These are phyloP conservation scores for Sporothrix brunneoviolacea DNA, from an alignment of 2,329 filamentous ascomycete species.

Conservation along the genomic window DNA sequence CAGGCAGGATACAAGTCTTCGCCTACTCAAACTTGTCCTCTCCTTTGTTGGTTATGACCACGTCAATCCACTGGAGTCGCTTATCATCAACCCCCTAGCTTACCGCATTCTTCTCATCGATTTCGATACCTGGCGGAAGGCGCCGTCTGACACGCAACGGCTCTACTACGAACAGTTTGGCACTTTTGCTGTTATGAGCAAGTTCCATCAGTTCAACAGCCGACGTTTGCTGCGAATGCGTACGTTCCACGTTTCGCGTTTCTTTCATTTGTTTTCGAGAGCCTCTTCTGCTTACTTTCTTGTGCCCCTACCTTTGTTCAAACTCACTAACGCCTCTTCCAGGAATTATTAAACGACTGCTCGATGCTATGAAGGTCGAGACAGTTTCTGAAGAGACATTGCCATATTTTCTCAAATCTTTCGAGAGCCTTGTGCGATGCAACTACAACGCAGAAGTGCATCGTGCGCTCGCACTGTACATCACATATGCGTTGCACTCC, in stretches of 20 bases:
- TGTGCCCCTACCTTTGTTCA: no score
- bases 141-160: constrained; percentile 68
- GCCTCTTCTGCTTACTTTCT: no score
- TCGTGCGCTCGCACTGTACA: constrained; percentile 79
- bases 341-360: constrained; percentile 84
- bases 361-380: constrained; percentile 87
- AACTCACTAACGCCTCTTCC: not conserved
- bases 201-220: constrained; percentile 86
- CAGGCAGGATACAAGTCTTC: constrained; percentile 48
- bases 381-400: constrained; percentile 65
- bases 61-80: constrained; percentile 71
- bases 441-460: constrained; percentile 80
- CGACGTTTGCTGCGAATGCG: constrained; percentile 83
- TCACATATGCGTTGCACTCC: constrained; percentile 79
- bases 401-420: constrained; percentile 68
- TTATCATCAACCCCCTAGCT: constrained; percentile 91
- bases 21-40: constrained; percentile 70
- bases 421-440: constrained; percentile 71
- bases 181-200: constrained; percentile 82
- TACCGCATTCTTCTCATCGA: constrained; percentile 90
- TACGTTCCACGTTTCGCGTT: constrained; percentile 46
- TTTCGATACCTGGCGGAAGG: constrained; percentile 84
- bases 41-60: constrained; percentile 85
- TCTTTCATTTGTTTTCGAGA: not conserved
- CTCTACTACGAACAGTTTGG: constrained; percentile 91